Evolutionary conservation across 306 rosid species (phyloP).

Genomic region (Fragaria nilgerrensis): DNA sequence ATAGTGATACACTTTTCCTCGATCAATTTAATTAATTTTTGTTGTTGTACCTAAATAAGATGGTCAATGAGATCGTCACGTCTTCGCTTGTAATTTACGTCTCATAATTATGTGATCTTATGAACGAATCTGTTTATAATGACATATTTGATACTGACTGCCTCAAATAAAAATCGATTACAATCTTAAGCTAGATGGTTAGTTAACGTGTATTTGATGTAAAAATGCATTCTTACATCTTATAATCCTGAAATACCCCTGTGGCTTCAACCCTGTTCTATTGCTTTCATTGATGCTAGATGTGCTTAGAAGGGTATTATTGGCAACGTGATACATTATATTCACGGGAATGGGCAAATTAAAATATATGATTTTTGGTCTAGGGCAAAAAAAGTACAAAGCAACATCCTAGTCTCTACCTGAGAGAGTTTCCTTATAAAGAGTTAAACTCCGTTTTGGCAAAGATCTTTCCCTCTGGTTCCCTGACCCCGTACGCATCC

Average conservation of each 20-base stretch:
- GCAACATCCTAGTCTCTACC: neutral
- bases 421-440: neutral
- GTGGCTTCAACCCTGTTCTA: neutral
- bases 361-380: neutral
- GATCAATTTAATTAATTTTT: too few species aligned
- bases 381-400: neutral
- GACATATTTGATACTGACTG: too few species aligned
- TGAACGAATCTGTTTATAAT: too few species aligned
- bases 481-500: conserved; percentile 7
- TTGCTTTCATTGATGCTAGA: neutral
- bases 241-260: neutral
- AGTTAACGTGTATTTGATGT: neutral
- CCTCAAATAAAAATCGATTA: too few species aligned
- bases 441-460: neutral
- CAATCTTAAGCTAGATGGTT: too few species aligned
- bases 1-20: too few species aligned
- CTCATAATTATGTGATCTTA: too few species aligned
- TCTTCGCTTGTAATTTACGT: too few species aligned
- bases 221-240: neutral
- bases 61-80: too few species aligned
- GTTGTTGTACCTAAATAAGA: too few species aligned
- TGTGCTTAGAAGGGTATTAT: neutral
- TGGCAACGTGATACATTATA: neutral
- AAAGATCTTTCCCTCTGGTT: neutral
- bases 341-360: neutral